Conservation (phyloP, 148 eudicot genomes). For the Vaccinium macrocarpon region DNA sequence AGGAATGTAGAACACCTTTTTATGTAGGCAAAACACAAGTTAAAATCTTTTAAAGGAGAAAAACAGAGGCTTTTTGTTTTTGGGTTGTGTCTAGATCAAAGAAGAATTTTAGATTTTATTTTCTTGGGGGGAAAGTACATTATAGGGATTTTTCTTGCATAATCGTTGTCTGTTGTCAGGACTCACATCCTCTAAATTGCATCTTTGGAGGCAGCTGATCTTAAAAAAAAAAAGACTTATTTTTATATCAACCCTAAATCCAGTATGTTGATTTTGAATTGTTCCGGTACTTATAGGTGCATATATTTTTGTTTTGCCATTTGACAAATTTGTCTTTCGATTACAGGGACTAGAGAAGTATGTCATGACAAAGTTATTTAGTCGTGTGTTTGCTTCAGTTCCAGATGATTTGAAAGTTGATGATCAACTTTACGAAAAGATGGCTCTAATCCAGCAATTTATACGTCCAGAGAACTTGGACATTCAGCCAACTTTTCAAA, state of each 20-base stretch:
- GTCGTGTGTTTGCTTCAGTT: conserved; percentile 74
- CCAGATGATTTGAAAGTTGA: conserved; percentile 77
- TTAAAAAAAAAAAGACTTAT: too few species aligned
- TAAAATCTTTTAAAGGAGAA: too few species aligned
- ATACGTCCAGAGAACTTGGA: conserved; percentile 89
- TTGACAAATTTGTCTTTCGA: conserved; percentile 18
- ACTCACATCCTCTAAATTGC: too few species aligned
- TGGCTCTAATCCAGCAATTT: conserved; percentile 81
- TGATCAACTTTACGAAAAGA: conserved; percentile 74
- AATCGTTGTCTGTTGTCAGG: background rate
- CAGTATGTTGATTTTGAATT: background rate
- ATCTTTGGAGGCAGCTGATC: too few species aligned
- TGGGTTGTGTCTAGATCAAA: too few species aligned
- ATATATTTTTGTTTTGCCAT: background rate
- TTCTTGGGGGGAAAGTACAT: background rate
- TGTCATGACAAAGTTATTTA: conserved; percentile 87
- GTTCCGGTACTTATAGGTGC: background rate
- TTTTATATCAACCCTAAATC: too few species aligned
- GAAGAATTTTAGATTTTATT: background rate
- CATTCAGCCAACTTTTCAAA: conserved; percentile 69
- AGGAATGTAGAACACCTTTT: background rate
- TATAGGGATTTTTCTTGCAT: background rate
- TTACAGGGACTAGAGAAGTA: conserved; percentile 93
- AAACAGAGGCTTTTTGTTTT: too few species aligned
- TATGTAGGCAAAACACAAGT: too few species aligned